Percentiles rank a stretch among this genome's conserved stretches.
These are phyloP conservation scores for Neodidymelliopsis sp. DNA, from an alignment of 2,329 filamentous ascomycete genomes.

Conservation along the genomic window DNA sequence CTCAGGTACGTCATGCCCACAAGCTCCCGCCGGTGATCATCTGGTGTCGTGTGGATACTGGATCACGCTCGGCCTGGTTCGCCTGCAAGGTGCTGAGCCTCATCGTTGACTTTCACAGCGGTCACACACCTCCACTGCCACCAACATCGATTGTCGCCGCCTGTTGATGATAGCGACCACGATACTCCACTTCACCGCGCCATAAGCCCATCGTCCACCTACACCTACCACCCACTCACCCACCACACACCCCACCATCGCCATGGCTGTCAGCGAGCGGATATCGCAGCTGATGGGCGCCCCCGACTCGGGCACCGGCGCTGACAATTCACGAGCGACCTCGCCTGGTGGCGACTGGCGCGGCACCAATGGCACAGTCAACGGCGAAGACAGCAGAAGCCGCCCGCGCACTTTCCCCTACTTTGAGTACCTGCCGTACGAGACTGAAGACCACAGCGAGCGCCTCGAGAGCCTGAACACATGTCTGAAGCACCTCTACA, in stretches of 20 bases:
- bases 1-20: conserved; percentile 17
- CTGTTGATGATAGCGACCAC: conserved; percentile 13
- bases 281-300: conserved; percentile 53
- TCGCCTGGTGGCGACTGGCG: conserved; percentile 75
- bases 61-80: conserved; percentile 15
- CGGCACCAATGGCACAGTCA: conserved; percentile 59
- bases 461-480: conserved; percentile 81
- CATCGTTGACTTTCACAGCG: conserved; percentile 9
- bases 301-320: conserved; percentile 55
- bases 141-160: conserved; percentile 4
- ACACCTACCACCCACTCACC: conserved; percentile 18
- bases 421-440: conserved; percentile 87
- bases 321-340: conserved; percentile 83
- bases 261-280: conserved; percentile 51
- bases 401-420: conserved; percentile 91
- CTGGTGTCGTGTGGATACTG: conserved; percentile 22
- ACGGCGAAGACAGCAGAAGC: conserved; percentile 67
- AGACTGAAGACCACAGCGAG: conserved; percentile 79
- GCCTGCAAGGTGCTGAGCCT: conserved; percentile 20
- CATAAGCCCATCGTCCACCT: conserved; percentile 14
- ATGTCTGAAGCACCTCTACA: conserved; percentile 93
- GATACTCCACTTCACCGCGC: conserved; percentile 13
- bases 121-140: conserved; percentile 2
- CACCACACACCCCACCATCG: conserved; percentile 24
- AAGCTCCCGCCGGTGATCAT: conserved; percentile 11